phyloP scores from a whole-genome alignment of 768 basidiomycete genomes.

The Pulveroboletus sp. region DNA sequence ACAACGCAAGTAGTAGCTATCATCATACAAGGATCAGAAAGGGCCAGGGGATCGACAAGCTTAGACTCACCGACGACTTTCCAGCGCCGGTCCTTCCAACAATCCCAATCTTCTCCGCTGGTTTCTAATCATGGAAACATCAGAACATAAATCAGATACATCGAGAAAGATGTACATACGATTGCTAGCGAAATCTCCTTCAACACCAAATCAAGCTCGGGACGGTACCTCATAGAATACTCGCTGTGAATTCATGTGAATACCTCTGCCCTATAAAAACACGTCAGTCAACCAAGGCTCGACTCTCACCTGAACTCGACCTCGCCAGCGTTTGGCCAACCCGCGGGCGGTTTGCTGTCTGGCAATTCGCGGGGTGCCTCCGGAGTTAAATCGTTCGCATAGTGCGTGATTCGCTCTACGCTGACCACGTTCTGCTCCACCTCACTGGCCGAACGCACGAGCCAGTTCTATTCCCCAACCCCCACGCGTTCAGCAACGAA shows the following conservation, averaged over 20 bases:
- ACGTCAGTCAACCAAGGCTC: neutral
- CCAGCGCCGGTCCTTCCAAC: conserved; percentile 79
- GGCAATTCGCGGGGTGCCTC: conserved; percentile 75
- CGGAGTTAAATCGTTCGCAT: conserved; percentile 56
- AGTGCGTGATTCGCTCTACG: conserved; percentile 83
- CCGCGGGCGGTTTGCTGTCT: conserved; percentile 44
- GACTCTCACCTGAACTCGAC: conserved; percentile 68
- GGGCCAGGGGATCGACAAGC: neutral
- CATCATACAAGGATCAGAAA: neutral
- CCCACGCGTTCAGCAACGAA: neutral
- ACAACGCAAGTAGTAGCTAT: conserved; percentile 63
- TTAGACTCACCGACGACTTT: conserved; percentile 59
- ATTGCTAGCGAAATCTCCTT: conserved; percentile 68
- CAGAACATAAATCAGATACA: neutral
- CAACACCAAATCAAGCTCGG: conserved; percentile 76
- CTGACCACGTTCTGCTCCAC: conserved; percentile 90
- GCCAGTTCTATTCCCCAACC: conserved; percentile 55
- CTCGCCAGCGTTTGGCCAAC: conserved; percentile 72
- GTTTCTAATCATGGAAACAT: conserved; percentile 41
- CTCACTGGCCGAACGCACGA: conserved; percentile 78
- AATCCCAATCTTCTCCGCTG: conserved; percentile 87
- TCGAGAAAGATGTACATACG: conserved; percentile 33
- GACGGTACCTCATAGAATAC: conserved; percentile 76
- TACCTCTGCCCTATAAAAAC: neutral
- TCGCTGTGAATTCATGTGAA: conserved; percentile 34